phyloP scores from a whole-genome alignment of 495 filamentous ascomycete species.

The Pyrenopolyporus hunteri region DNA sequence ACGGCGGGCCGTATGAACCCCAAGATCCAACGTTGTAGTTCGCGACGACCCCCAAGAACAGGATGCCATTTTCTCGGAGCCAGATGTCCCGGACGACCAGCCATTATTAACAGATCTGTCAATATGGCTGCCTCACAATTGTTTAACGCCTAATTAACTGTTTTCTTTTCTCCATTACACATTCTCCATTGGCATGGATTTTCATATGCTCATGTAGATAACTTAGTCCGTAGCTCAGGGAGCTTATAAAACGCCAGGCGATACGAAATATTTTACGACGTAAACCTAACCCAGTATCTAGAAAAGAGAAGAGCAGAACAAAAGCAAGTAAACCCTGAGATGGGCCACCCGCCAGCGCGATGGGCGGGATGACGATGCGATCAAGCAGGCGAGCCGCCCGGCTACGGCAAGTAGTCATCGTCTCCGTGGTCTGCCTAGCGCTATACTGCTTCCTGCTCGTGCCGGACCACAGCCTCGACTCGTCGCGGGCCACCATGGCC shows the following conservation, averaged over 20 bases:
- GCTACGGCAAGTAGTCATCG: slow-evolving; percentile 41
- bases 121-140: background rate
- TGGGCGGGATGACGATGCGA: slow-evolving; percentile 22
- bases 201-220: no score
- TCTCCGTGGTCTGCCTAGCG: slow-evolving; percentile 40
- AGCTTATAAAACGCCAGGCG: no score
- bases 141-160: no score
- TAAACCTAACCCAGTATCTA: background rate
- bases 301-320: background rate
- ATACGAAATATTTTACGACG: background rate
- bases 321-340: slow-evolving; percentile 4
- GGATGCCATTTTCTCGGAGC: slow-evolving; percentile 16
- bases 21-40: slow-evolving; percentile 8
- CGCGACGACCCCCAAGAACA: background rate
- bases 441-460: slow-evolving; percentile 49
- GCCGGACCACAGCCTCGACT: slow-evolving; percentile 35
- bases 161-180: no score
- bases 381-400: slow-evolving; percentile 26
- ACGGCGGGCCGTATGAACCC: slow-evolving; percentile 17
- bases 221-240: no score
- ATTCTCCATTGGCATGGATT: no score
- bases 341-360: background rate
- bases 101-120: slow-evolving; percentile 22
- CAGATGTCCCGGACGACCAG: slow-evolving; percentile 24
- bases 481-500: slow-evolving; percentile 28